Evolutionary conservation across 495 filamentous ascomycete species (phyloP), one percentile per base, ranked within the genome.

Genomic region (Penicillium goetzii): DNA sequence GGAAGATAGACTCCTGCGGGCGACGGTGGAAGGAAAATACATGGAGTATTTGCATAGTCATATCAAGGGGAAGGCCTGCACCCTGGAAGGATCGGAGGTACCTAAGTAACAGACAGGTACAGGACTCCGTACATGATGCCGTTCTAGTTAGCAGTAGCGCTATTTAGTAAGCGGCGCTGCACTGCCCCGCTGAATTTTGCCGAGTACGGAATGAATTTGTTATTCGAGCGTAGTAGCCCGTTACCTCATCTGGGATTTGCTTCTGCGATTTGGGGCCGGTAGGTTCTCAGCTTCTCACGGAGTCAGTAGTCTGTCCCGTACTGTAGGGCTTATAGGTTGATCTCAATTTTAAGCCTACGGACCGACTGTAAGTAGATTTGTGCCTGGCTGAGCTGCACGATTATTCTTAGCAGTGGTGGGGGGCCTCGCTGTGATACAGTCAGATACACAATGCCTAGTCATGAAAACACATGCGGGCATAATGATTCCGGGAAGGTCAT

Each of bases 1-100:
- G 21, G 33, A 4, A 65, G 58, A 66, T 63, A 69, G 57, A 61
- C 60, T 68, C 51, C 38, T 21, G 56, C 4, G 23, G 23, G 4
- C 19, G 4, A 9, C 10, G 33, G 33, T 34, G 33, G 10, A 40
- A 5, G 15, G 14, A 40, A 40, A 38, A 38, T 38, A 15, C 11
- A 17, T 40, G 6, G 0, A 36, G 12, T 11, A 36, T 36, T 12
- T 36, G 34, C 34, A 36, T 36, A 11, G 12, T 36, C 34, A 11
- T 9, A 12, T 36, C 3, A 32, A 32, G 30, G 30, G 30, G 52
- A 25, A 19, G 21, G n/a, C 2, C 11, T 25, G 14, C 2, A 1
- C 2, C 2, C 5, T 19, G 25, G 45, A 23, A 49, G 45, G 45
- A 49, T 28, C 23, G 23, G 45, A 19, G 17, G 10, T 49, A 8